Evolutionary conservation across 129 eudicot species (phyloP), one percentile per base, ranked within the genome.

Genomic region (Rutidosis leptorrhynchoides): DNA sequence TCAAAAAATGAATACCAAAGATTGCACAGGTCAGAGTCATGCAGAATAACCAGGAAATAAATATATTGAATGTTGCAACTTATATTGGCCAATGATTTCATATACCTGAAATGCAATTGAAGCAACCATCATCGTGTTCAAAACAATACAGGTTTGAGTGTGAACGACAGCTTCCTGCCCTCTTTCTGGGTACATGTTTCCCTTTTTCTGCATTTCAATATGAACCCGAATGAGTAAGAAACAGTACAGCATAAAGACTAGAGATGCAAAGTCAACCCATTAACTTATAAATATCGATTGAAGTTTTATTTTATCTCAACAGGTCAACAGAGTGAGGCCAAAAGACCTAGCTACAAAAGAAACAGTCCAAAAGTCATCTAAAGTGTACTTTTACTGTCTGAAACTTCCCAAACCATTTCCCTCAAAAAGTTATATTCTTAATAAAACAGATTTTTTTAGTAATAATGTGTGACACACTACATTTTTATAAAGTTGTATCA

Each of bases 61-160:
- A 33, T 4, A 6, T 24, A 17, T 14, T 15, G 52, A 68, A 7
- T 69, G 40, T 42, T 12, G 40, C 63, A 56, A n/a, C 40, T 24
- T 64, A 12, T 57, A 21, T 45, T 26, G 43, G 43, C 25, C 68
- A 29, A 32, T 27, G 35, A 28, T 33, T 61, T 30, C 72, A 56
- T 67, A 84, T 67, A 84, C 95, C 97, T 72, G 88, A 65, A 65
- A 57, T 71, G 58, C 81, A 82, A 75, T 81, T 87, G 82, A 72
- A 83, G 84, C 83, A 85, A 62, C 80, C 77, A 25, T 83, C 89
- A 53, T 91, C 82, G 57, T 79, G 90, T 58, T 81, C 57, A 78
- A 79, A 83, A 33, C 82, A 87, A 73, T 72, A 85, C 64, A 68
- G 74, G 82, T 82, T 83, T 59, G 90, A 60, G n/a, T 83, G 93